Conservation (phyloP, 2,329 filamentous ascomycete species). For the Diaporthe velutina region DNA sequence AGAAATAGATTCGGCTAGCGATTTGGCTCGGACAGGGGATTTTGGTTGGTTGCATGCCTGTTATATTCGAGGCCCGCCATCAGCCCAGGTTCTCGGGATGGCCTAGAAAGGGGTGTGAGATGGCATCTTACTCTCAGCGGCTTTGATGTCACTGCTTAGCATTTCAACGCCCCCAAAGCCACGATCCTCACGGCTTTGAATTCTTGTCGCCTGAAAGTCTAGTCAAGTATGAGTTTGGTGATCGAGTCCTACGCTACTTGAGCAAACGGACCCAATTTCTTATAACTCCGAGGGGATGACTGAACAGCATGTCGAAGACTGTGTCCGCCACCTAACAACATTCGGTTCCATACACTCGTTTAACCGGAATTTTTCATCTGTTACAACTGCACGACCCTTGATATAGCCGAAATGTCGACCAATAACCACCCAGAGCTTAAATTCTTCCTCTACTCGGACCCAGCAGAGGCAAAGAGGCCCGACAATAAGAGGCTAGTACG, state of each 20-base stretch:
- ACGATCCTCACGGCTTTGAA: background rate
- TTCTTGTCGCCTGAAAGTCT: background rate
- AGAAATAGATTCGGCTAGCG: background rate
- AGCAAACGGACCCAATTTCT: too few relatives aligned
- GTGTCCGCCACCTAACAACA: background rate
- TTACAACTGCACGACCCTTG: background rate
- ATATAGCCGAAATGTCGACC: background rate
- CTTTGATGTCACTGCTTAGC: background rate
- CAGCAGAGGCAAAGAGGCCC: constrained; percentile 21
- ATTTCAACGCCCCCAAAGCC: background rate
- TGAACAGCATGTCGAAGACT: background rate
- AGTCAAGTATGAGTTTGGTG: background rate
- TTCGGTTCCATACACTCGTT: background rate
- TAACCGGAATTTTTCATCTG: background rate
- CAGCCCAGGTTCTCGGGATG: background rate
- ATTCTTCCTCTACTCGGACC: constrained; percentile 38
- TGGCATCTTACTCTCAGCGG: background rate
- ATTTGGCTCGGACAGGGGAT: background rate
- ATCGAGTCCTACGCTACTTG: background rate
- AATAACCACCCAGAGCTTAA: constrained; percentile 10
- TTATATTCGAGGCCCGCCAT: background rate
- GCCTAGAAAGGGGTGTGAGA: background rate
- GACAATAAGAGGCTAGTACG: constrained; percentile 36
- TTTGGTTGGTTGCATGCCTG: background rate
- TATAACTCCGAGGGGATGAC: background rate